A percentile compares a stretch with the other conserved stretches of the same genome.
Evolutionary conservation across 202 grass and related monocot genomes (phyloP).

Genomic region (Carex arenaria): DNA sequence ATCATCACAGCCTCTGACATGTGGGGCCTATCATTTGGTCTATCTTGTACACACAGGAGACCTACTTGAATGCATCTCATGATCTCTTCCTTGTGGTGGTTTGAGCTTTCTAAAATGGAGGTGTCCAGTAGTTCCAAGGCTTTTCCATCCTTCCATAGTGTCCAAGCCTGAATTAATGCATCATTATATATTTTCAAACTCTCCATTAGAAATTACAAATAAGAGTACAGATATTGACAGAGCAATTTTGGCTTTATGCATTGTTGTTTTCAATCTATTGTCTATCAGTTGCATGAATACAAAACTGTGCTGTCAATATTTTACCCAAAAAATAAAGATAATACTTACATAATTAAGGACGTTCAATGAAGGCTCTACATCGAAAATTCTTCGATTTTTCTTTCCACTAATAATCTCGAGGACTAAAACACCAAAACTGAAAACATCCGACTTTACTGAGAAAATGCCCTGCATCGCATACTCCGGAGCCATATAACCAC

Average conservation of each 20-base stretch:
- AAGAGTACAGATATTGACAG: too few relatives aligned
- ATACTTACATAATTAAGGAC: slow-evolving; percentile 50
- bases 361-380: slow-evolving; percentile 38
- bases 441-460: slow-evolving; percentile 54
- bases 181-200: background rate
- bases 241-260: too few relatives aligned
- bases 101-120: slow-evolving; percentile 21
- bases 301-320: too few relatives aligned
- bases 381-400: slow-evolving; percentile 42
- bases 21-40: slow-evolving; percentile 46
- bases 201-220: background rate
- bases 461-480: slow-evolving; percentile 65
- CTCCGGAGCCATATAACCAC: slow-evolving; percentile 66
- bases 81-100: slow-evolving; percentile 14
- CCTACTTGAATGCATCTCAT: slow-evolving; percentile 49
- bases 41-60: slow-evolving; percentile 54
- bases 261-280: too few relatives aligned
- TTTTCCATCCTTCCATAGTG: slow-evolving; percentile 50
- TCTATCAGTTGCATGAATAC: too few relatives aligned
- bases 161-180: slow-evolving; percentile 25
- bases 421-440: slow-evolving; percentile 63
- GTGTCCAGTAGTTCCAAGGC: slow-evolving; percentile 20
- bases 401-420: slow-evolving; percentile 53
- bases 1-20: slow-evolving; percentile 55
- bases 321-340: too few relatives aligned